These are phyloP conservation scores for Backusella circina DNA, from an alignment of 192 early-diverging fungal species.

Conservation along the genomic window DNA sequence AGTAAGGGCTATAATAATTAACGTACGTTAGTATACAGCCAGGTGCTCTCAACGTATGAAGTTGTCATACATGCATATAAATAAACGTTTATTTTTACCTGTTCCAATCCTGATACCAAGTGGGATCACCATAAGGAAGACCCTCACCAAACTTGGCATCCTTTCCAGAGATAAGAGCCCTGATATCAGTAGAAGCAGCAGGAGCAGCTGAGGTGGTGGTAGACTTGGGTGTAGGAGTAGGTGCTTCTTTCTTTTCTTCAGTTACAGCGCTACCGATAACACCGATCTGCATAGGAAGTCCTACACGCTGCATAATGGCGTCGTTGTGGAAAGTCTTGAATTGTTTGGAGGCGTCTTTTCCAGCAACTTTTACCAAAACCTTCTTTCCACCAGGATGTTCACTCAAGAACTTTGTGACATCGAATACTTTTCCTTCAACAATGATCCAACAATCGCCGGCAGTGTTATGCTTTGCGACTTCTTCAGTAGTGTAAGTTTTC, in stretches of 20 bases:
- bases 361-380: conserved; percentile 78
- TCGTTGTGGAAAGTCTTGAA: conserved; percentile 72
- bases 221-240: not conserved
- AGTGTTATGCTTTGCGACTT: conserved; percentile 65
- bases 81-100: conserved; percentile 11
- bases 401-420: conserved; percentile 66
- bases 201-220: not conserved
- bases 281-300: conserved; percentile 33
- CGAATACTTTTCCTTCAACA: conserved; percentile 69
- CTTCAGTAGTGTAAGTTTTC: conserved; percentile 49
- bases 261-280: conserved; percentile 11
- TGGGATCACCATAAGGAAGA: conserved; percentile 75
- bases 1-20: conserved; percentile 58
- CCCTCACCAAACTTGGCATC: conserved; percentile 66
- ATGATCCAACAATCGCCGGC: conserved; percentile 80
- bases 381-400: conserved; percentile 94
- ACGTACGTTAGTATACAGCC: not conserved
- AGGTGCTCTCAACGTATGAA: not conserved
- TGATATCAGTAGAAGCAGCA: not conserved
- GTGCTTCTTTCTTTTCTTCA: not conserved
- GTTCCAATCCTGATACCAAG: conserved; percentile 60
- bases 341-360: conserved; percentile 76
- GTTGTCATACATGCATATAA: not conserved
- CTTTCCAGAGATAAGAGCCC: conserved; percentile 19
- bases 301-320: conserved; percentile 30